These are phyloP conservation scores for Trametes punicea DNA, from an alignment of 768 basidiomycete species.

Conservation along the genomic window DNA sequence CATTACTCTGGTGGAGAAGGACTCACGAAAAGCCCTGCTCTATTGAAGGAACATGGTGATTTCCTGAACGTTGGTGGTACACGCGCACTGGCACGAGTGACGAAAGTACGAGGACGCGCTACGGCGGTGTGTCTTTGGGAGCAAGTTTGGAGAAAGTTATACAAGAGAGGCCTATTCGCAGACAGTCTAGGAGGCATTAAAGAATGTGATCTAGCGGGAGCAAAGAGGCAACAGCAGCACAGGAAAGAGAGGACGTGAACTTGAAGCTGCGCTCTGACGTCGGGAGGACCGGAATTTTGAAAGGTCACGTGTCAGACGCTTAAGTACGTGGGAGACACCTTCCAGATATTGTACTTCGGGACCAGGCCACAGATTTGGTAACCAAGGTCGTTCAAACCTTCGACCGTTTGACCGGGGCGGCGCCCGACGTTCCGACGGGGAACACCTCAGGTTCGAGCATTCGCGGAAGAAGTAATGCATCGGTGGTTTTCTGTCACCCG, in stretches of 20 bases:
- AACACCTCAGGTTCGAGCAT: background rate
- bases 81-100: constrained; percentile 3
- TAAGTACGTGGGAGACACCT: constrained; percentile 7
- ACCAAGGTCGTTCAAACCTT: background rate
- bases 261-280: constrained; percentile 7
- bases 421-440: too few relatives aligned
- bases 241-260: background rate
- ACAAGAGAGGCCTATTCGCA: constrained; percentile 24
- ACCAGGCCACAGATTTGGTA: constrained; percentile 11
- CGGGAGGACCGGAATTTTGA: constrained; percentile 17
- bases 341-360: constrained; percentile 19
- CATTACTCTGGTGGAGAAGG: background rate
- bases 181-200: constrained; percentile 39
- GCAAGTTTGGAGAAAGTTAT: constrained; percentile 10
- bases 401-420: too few relatives aligned
- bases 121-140: background rate
- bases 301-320: constrained; percentile 3
- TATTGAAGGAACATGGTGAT: background rate
- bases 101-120: constrained; percentile 9
- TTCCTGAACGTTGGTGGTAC: background rate
- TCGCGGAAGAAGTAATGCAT: constrained; percentile 13
- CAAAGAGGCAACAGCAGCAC: background rate
- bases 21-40: constrained; percentile 14
- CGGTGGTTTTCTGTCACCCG: background rate
- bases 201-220: constrained; percentile 11